These are phyloP conservation scores for Boeremia exigua DNA, from an alignment of 2,329 filamentous ascomycete species.

Conservation along the genomic window DNA sequence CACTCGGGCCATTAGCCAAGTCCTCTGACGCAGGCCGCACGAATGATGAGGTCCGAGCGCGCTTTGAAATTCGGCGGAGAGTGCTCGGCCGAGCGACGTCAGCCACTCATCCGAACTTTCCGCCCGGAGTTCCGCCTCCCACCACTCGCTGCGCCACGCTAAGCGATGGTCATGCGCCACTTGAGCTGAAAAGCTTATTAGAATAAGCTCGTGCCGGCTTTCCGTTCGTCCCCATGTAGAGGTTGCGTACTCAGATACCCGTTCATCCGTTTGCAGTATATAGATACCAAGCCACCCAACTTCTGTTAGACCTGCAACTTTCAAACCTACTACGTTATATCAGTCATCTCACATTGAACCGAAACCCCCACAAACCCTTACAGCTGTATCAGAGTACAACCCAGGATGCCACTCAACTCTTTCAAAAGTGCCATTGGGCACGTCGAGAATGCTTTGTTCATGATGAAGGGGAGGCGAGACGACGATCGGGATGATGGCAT, in stretches of 20 bases:
- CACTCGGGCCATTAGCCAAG: conserved; percentile 3
- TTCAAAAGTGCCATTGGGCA: conserved; percentile 15
- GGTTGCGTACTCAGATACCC: conserved; percentile 7
- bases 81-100: conserved; percentile 3
- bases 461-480: conserved; percentile 12
- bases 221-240: background rate
- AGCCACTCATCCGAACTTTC: conserved; percentile 13
- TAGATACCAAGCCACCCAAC: background rate
- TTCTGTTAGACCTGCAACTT: background rate
- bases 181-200: conserved; percentile 6
- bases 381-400: background rate
- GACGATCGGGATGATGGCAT: background rate
- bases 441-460: conserved; percentile 16
- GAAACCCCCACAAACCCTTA: background rate
- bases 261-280: conserved; percentile 10
- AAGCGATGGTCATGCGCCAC: conserved; percentile 8
- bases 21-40: conserved; percentile 1
- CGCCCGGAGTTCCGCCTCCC: conserved; percentile 13
- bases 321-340: background rate
- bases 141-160: conserved; percentile 16
- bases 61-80: background rate
- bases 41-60: conserved; percentile 4
- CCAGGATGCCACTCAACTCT: conserved; percentile 10
- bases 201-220: conserved; percentile 13
- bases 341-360: background rate